phyloP scores from a whole-genome alignment of 2,329 filamentous ascomycete genomes.

The Proliferodiscus dingleyae region DNA sequence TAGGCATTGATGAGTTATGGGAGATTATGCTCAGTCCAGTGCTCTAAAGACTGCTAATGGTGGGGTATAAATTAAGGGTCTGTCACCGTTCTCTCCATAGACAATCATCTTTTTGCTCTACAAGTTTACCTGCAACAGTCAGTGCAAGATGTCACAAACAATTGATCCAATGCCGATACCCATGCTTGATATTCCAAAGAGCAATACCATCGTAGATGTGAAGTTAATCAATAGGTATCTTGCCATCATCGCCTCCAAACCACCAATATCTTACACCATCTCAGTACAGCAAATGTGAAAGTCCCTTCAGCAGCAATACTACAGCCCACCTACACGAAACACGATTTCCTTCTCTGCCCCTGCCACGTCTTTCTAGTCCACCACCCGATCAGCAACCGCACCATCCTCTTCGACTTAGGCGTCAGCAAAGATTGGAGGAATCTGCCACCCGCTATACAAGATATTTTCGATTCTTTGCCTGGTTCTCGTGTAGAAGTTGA shows the following conservation, averaged over 20 bases:
- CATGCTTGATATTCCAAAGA: not conserved
- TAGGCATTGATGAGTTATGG: too few species aligned
- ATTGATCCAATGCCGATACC: not conserved
- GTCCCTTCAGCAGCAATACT: not conserved
- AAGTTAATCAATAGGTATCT: not conserved
- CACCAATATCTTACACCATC: not conserved
- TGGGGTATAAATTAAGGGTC: too few species aligned
- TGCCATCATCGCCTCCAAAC: not conserved
- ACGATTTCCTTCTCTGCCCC: not conserved
- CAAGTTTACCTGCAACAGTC: too few species aligned
- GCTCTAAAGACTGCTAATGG: too few species aligned
- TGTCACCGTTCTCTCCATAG: too few species aligned
- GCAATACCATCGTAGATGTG: not conserved
- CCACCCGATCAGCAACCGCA: slow-evolving; percentile 2
- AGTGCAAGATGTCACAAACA: not conserved
- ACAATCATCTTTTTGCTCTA: too few species aligned
- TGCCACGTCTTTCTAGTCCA: slow-evolving; percentile 19
- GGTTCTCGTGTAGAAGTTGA: slow-evolving; percentile 20
- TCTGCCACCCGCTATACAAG: slow-evolving; percentile 21
- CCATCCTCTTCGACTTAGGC: slow-evolving; percentile 30
- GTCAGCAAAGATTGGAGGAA: slow-evolving; percentile 31
- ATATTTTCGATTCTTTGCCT: slow-evolving; percentile 18
- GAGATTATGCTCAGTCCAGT: too few species aligned
- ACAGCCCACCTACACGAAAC: not conserved
- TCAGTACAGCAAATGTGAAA: not conserved